phyloP scores from a whole-genome alignment of 352 stramenopile species.

The Globisporangium cystogenes region DNA sequence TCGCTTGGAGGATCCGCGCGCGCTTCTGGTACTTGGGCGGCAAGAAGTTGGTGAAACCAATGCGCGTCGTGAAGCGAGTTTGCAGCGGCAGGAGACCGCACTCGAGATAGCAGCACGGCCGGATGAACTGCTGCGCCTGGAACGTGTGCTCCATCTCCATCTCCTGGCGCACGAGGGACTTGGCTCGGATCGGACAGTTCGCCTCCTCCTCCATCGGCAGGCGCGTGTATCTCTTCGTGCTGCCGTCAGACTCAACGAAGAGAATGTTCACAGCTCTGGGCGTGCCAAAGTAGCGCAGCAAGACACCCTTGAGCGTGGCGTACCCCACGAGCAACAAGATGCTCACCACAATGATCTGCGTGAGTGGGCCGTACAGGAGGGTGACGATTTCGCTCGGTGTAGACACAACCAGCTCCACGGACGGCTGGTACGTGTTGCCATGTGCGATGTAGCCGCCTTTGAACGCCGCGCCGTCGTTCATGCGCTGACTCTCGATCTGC shows the following conservation, averaged over 20 bases:
- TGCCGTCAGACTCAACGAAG: neutral
- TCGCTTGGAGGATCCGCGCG: conserved; percentile 10
- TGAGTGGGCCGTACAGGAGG: conserved; percentile 16
- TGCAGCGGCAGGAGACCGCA: conserved; percentile 45
- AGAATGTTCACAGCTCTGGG: neutral
- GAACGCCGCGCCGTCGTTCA: conserved; percentile 17
- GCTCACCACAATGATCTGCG: conserved; percentile 10
- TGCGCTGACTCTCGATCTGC: conserved; percentile 20
- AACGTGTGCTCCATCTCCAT: conserved; percentile 32
- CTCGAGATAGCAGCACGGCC: conserved; percentile 48
- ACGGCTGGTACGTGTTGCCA: conserved; percentile 22
- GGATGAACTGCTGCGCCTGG: conserved; percentile 34
- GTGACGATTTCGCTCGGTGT: conserved; percentile 11
- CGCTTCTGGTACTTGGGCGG: conserved; percentile 28
- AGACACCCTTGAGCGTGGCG: conserved; percentile 7
- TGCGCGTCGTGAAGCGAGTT: conserved; percentile 39
- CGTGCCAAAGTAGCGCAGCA: neutral
- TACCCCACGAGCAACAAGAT: conserved; percentile 10
- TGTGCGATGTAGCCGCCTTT: conserved; percentile 12
- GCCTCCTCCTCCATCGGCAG: conserved; percentile 50
- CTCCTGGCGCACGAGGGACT: conserved; percentile 34
- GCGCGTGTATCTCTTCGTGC: conserved; percentile 22
- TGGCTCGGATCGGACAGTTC: conserved; percentile 36
- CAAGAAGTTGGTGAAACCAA: conserved; percentile 47
- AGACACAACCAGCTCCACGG: conserved; percentile 11